These are phyloP conservation scores for Podaxis rugospora DNA, from an alignment of 768 basidiomycete genomes.

Conservation along the genomic window DNA sequence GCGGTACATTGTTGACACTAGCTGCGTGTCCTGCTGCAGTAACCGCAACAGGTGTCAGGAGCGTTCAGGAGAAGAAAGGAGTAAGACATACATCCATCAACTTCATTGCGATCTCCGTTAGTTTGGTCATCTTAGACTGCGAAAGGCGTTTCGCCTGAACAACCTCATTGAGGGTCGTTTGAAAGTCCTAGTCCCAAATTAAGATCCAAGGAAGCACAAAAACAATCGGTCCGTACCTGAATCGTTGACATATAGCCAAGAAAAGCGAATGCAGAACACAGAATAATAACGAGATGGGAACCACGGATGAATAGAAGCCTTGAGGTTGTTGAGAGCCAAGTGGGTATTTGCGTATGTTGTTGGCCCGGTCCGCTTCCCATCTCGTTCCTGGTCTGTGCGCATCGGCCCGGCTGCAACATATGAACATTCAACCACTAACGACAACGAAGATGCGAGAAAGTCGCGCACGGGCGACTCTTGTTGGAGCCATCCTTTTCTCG, in stretches of 20 bases:
- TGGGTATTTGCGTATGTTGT: constrained; percentile 19
- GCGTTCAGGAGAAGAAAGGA: background rate
- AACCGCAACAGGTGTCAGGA: background rate
- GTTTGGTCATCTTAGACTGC: constrained; percentile 73
- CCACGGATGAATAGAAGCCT: background rate
- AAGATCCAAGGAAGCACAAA: constrained; percentile 8
- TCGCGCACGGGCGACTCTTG: constrained; percentile 72
- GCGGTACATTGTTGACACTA: constrained; percentile 86
- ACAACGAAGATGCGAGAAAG: constrained; percentile 50
- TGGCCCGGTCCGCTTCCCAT: background rate
- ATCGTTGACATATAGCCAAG: constrained; percentile 1
- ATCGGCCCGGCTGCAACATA: background rate
- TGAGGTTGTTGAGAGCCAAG: constrained; percentile 6
- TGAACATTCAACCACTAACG: constrained; percentile 21
- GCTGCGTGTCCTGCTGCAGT: constrained; percentile 74
- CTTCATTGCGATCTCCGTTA: constrained; percentile 76
- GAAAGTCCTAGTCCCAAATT: constrained; percentile 59
- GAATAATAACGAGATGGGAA: background rate
- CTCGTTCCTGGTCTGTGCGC: constrained; percentile 21
- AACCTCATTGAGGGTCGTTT: constrained; percentile 74
- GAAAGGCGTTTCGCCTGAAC: constrained; percentile 83
- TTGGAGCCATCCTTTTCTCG: constrained; percentile 57
- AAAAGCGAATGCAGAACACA: background rate
- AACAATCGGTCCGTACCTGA: constrained; percentile 7
- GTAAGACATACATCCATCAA: constrained; percentile 62